phyloP scores from a whole-genome alignment of 2,329 filamentous ascomycete genomes.

The Niveomyces coronatus region DNA sequence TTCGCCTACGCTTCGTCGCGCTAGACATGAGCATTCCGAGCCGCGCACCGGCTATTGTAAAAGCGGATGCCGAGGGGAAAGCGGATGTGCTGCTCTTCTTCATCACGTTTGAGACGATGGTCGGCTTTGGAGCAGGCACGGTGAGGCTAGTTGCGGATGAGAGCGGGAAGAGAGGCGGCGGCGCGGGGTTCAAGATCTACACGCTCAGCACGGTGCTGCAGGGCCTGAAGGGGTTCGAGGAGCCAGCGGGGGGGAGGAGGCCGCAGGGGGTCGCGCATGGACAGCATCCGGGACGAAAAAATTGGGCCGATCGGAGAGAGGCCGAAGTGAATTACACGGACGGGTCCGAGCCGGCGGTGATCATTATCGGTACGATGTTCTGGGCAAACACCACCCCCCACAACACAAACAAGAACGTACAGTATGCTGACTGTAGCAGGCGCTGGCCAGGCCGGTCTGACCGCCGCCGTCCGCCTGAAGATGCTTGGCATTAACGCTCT shows the following conservation, averaged over 20 bases:
- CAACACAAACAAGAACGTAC: not conserved
- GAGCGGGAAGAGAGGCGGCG: too few species aligned
- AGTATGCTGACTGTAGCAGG: constrained; percentile 32
- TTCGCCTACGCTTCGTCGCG: constrained; percentile 2
- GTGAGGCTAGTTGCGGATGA: constrained; percentile 12
- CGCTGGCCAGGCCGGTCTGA: constrained; percentile 28
- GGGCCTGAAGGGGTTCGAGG: constrained; percentile 38
- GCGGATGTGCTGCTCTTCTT: constrained; percentile 13
- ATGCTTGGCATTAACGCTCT: constrained; percentile 33
- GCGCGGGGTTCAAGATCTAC: constrained; percentile 40
- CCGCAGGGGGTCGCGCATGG: constrained; percentile 38
- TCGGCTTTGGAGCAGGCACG: constrained; percentile 12
- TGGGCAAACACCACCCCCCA: not conserved
- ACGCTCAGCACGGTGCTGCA: constrained; percentile 45
- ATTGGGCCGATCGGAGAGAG: constrained; percentile 14
- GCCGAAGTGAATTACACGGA: constrained; percentile 11
- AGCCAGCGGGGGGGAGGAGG: constrained; percentile 31
- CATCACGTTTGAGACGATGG: constrained; percentile 12
- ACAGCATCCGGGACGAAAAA: constrained; percentile 12
- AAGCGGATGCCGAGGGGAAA: constrained; percentile 9
- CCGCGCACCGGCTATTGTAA: constrained; percentile 4
- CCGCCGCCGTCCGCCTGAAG: constrained; percentile 34
- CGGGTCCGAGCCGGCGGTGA: constrained; percentile 11
- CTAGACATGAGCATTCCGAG: not conserved
- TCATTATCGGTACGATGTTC: constrained; percentile 13